Percentiles rank a stretch among this genome's conserved stretches.
phyloP scores from a whole-genome alignment of 306 rosid species.

The Quercus glauca region DNA sequence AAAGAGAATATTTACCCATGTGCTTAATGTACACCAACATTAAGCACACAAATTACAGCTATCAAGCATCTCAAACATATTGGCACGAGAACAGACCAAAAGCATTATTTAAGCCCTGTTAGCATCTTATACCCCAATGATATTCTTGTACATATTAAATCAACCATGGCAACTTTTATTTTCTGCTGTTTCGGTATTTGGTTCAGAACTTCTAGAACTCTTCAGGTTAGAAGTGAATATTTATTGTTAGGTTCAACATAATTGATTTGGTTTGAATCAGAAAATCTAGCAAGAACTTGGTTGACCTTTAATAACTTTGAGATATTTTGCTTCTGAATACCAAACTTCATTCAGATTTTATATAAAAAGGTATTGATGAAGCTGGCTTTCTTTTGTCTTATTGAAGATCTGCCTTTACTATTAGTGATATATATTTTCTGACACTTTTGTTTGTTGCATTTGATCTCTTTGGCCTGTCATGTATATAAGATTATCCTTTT shows the following conservation, averaged over 20 bases:
- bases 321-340: background rate
- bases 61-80: too few relatives aligned
- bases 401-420: background rate
- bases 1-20: too few relatives aligned
- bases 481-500: background rate
- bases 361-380: background rate
- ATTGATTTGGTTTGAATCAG: background rate
- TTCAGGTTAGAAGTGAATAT: background rate
- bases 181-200: background rate
- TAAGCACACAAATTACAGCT: too few relatives aligned
- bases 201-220: background rate
- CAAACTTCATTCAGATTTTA: background rate
- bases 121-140: background rate
- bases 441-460: background rate
- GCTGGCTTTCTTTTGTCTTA: background rate
- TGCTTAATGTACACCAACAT: too few relatives aligned
- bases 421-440: background rate
- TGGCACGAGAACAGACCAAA: background rate
- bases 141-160: background rate
- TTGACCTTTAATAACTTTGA: background rate
- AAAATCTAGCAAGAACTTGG: background rate
- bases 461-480: background rate
- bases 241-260: background rate
- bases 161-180: background rate
- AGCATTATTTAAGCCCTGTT: background rate